Evolutionary conservation across 441 rosid species (phyloP).

Genomic region (Croton setiger): DNA sequence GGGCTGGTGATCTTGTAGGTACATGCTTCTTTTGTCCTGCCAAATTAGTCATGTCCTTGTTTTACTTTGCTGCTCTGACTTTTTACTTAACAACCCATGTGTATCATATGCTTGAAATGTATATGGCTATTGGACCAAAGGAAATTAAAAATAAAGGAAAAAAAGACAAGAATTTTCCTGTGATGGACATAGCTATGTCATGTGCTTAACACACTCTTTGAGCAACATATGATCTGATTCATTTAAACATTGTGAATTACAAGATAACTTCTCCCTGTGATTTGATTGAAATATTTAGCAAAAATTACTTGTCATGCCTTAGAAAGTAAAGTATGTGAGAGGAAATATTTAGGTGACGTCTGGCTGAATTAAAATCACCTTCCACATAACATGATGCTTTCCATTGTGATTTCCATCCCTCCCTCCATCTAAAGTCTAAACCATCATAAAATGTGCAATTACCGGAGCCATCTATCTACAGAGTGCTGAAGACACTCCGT

Average conservation of each 20-base stretch:
- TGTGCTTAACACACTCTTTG: background rate
- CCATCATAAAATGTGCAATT: background rate
- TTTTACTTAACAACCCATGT: background rate
- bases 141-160: background rate
- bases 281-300: conserved; percentile 4
- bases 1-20: conserved; percentile 99
- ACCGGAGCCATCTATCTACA: background rate
- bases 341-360: background rate
- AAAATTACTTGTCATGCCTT: background rate
- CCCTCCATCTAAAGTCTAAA: background rate
- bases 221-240: background rate
- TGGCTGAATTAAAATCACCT: background rate
- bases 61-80: background rate
- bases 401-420: background rate
- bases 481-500: background rate
- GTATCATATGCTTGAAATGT: background rate
- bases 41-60: conserved; percentile 18
- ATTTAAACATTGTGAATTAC: background rate
- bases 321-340: background rate
- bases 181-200: background rate
- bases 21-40: conserved; percentile 59
- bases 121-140: background rate
- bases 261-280: background rate
- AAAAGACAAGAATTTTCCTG: background rate
- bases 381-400: background rate